Percentiles rank a stretch among this genome's conserved stretches.
phyloP scores from a whole-genome alignment of 352 stramenopile genomes.

The Halophytophthora polymorphica region DNA sequence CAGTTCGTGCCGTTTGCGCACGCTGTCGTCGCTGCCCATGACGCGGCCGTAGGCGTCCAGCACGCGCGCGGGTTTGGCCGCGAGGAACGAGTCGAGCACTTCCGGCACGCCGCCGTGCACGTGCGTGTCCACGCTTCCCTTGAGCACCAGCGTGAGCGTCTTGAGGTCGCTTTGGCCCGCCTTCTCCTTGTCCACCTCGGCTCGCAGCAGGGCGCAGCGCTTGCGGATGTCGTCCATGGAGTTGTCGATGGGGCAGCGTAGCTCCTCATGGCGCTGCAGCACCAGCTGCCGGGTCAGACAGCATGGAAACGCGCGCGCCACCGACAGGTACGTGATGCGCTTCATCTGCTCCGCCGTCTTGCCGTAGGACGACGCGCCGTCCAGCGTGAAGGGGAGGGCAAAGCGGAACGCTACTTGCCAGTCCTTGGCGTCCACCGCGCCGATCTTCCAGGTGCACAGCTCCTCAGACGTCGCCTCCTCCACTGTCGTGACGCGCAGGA shows the following conservation, averaged over 20 bases:
- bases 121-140: slow-evolving; percentile 78
- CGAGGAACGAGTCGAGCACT: slow-evolving; percentile 68
- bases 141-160: slow-evolving; percentile 72
- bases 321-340: slow-evolving; percentile 49
- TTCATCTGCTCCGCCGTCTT: slow-evolving; percentile 74
- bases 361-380: slow-evolving; percentile 39
- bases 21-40: slow-evolving; percentile 33
- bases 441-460: slow-evolving; percentile 11
- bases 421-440: slow-evolving; percentile 8
- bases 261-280: slow-evolving; percentile 28
- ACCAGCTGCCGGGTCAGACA: slow-evolving; percentile 48
- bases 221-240: slow-evolving; percentile 78
- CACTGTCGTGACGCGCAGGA: slow-evolving; percentile 47
- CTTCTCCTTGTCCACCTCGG: slow-evolving; percentile 54
- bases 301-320: slow-evolving; percentile 46
- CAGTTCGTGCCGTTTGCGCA: slow-evolving; percentile 40
- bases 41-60: slow-evolving; percentile 27
- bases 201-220: slow-evolving; percentile 46
- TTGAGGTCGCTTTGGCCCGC: slow-evolving; percentile 55
- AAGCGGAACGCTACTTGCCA: slow-evolving; percentile 37
- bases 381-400: slow-evolving; percentile 50
- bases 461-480: slow-evolving; percentile 21
- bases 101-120: slow-evolving; percentile 74
- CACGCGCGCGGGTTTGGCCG: slow-evolving; percentile 11
- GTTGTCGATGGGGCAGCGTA: slow-evolving; percentile 68